Percentiles rank a stretch among this genome's conserved stretches.
These are phyloP conservation scores for Pythium rhizo-oryzae DNA, from an alignment of 352 stramenopile genomes.

Conservation along the genomic window DNA sequence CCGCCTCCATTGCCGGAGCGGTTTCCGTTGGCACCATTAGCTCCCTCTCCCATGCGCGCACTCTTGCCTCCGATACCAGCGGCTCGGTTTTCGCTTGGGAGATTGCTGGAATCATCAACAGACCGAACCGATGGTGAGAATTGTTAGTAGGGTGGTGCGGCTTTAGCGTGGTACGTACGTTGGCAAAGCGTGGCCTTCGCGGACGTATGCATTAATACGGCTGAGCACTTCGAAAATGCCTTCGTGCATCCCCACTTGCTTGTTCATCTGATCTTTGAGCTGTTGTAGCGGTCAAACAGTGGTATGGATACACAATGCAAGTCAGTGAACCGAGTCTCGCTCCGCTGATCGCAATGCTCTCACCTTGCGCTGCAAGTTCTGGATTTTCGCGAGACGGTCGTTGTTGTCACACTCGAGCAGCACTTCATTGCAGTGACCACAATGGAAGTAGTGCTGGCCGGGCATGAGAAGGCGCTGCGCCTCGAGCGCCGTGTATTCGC, in stretches of 20 bases:
- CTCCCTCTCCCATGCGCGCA: slow-evolving; percentile 39
- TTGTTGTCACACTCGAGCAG: slow-evolving; percentile 91
- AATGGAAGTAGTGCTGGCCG: slow-evolving; percentile 84
- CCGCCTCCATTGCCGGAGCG: slow-evolving; percentile 25
- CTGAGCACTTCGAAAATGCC: slow-evolving; percentile 85
- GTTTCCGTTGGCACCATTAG: slow-evolving; percentile 39
- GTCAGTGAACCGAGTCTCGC: too few species aligned
- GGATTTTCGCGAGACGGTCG: slow-evolving; percentile 70
- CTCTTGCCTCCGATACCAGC: slow-evolving; percentile 77
- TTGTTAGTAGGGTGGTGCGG: background rate
- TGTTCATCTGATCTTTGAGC: slow-evolving; percentile 92
- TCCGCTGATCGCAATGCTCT: background rate
- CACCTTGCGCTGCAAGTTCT: slow-evolving; percentile 81
- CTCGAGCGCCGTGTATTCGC: slow-evolving; percentile 87
- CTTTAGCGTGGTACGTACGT: slow-evolving; percentile 31
- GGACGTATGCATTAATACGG: slow-evolving; percentile 80
- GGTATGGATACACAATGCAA: background rate
- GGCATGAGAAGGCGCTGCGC: slow-evolving; percentile 82
- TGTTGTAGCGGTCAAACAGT: slow-evolving; percentile 9
- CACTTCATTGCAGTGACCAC: slow-evolving; percentile 83
- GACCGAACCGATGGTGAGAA: background rate
- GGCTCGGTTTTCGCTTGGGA: slow-evolving; percentile 86
- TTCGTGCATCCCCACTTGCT: slow-evolving; percentile 80
- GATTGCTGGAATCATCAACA: slow-evolving; percentile 40
- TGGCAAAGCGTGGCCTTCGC: slow-evolving; percentile 71